phyloP scores from a whole-genome alignment of 2,329 filamentous ascomycete genomes.

The Paraphoma sp. region DNA sequence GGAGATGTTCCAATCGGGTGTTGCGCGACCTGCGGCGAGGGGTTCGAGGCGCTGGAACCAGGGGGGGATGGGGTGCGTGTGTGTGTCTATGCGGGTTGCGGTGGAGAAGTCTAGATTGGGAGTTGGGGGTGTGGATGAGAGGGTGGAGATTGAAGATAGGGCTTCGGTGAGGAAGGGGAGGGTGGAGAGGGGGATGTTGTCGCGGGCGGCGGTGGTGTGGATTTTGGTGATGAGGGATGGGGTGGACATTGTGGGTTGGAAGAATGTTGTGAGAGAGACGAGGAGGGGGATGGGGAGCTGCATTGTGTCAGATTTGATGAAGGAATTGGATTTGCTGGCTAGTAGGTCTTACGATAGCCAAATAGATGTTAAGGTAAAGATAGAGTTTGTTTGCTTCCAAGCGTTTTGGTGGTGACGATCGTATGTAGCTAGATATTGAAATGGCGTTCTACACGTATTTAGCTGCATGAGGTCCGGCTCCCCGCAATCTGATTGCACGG shows the following conservation, averaged over 20 bases:
- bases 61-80: constrained; percentile 44
- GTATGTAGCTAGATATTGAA: not conserved
- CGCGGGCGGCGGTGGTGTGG: constrained; percentile 10
- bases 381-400: no score
- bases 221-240: not conserved
- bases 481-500: not conserved
- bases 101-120: constrained; percentile 13
- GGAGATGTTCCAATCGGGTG: constrained; percentile 37
- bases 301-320: not conserved
- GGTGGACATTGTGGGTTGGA: not conserved
- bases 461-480: constrained; percentile 4
- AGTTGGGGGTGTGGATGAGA: constrained; percentile 18
- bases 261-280: not conserved
- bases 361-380: no score
- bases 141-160: constrained; percentile 31
- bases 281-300: not conserved
- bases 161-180: constrained; percentile 41
- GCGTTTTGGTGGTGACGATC: not conserved
- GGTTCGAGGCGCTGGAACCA: constrained; percentile 44
- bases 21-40: constrained; percentile 41
- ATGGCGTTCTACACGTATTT: not conserved
- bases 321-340: no score
- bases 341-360: no score
- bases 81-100: constrained; percentile 42
- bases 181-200: constrained; percentile 34